Conservation (phyloP, 306 rosid species). For the Comarum palustre region DNA sequence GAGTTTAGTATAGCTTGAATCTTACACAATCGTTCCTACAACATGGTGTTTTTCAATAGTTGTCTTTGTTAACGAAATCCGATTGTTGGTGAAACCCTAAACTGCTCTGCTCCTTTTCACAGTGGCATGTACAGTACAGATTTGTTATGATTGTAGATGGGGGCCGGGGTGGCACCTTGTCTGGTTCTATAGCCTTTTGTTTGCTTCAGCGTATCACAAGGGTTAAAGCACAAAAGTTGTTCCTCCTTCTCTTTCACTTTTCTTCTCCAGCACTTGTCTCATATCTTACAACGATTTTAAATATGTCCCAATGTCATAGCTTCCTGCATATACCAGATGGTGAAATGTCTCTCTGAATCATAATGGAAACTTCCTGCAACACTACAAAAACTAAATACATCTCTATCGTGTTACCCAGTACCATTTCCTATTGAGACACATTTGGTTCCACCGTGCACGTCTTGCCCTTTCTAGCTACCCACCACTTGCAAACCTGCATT, state of each 20-base stretch:
- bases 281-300: not conserved
- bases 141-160: not conserved
- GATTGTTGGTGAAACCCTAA: not conserved
- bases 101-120: not conserved
- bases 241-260: not conserved
- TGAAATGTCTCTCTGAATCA: not conserved
- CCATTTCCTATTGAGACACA: not conserved
- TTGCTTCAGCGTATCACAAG: slow-evolving; percentile 4
- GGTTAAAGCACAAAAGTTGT: slow-evolving; percentile 1
- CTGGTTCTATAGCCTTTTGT: not conserved
- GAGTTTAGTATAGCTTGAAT: too few relatives aligned
- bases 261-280: not conserved
- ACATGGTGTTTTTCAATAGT: too few relatives aligned
- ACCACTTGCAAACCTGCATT: not conserved
- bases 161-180: not conserved
- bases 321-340: not conserved
- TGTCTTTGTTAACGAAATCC: not conserved
- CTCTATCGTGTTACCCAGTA: not conserved
- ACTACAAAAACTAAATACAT: not conserved
- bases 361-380: slow-evolving; percentile 14
- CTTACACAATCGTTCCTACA: too few relatives aligned
- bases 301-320: not conserved
- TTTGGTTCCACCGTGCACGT: not conserved
- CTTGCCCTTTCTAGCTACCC: not conserved
- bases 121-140: not conserved